A percentile compares a stretch with the other conserved stretches of the same genome.
phyloP scores from a whole-genome alignment of 1,284 basidiomycete genomes.

The Cryptococcus deneoformans region DNA sequence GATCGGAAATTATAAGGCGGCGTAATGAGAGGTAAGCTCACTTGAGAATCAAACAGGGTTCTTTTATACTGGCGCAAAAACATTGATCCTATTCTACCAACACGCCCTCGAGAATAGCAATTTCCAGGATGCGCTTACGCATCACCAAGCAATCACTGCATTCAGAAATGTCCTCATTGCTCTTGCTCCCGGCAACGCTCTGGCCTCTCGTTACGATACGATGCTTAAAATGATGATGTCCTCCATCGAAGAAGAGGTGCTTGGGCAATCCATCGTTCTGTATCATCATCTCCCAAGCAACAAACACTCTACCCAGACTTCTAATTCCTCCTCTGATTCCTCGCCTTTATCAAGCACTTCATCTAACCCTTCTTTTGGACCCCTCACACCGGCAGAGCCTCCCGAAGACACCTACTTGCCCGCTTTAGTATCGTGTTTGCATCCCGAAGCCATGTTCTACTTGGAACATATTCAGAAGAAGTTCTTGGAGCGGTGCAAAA shows the following conservation, averaged over 20 bases:
- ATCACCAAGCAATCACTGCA: conserved; percentile 33
- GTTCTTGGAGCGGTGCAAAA: too few relatives aligned
- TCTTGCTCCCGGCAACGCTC: conserved; percentile 20
- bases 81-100: conserved; percentile 34
- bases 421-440: too few relatives aligned
- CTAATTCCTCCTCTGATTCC: too few relatives aligned
- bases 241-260: conserved; percentile 16
- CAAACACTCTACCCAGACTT: too few relatives aligned
- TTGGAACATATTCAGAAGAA: too few relatives aligned
- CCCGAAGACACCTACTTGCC: too few relatives aligned
- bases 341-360: too few relatives aligned
- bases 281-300: too few relatives aligned
- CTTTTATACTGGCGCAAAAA: conserved; percentile 31
- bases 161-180: conserved; percentile 26
- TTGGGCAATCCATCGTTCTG: conserved; percentile 4
- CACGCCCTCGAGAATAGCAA: conserved; percentile 25
- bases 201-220: conserved; percentile 22
- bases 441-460: too few relatives aligned
- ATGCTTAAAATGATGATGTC: conserved; percentile 27
- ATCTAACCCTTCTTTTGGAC: too few relatives aligned
- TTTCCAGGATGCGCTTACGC: conserved; percentile 12
- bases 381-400: too few relatives aligned
- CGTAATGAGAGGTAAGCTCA: background rate
- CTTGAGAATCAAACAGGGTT: conserved; percentile 1
- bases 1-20: too few relatives aligned